Evolutionary conservation across 495 filamentous ascomycete species (phyloP).

Genomic region (Neurospora sp.): DNA sequence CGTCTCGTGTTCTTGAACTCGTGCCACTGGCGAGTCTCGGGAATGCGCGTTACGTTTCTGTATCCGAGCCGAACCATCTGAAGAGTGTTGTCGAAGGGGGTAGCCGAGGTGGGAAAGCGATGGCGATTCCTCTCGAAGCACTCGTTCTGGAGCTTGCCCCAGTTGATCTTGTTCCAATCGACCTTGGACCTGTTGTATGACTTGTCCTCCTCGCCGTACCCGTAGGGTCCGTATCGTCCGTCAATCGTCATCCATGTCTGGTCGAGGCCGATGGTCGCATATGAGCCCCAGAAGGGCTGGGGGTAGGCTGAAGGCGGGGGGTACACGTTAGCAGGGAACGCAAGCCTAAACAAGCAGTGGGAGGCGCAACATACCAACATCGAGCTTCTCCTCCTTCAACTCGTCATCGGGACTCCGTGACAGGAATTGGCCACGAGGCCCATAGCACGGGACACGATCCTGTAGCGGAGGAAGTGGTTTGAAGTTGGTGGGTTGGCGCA

Average conservation of each 20-base stretch:
- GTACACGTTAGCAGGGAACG: conserved; percentile 7
- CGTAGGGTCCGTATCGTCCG: conserved; percentile 24
- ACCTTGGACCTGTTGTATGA: conserved; percentile 39
- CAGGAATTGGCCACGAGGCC: conserved; percentile 20
- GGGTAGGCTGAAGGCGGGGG: conserved; percentile 13
- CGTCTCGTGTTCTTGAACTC: conserved; percentile 18
- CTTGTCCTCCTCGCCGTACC: conserved; percentile 15
- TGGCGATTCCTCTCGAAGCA: conserved; percentile 58
- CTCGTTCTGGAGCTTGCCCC: conserved; percentile 63
- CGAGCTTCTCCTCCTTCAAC: conserved; percentile 11
- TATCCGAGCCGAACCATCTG: conserved; percentile 15
- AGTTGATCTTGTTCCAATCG: conserved; percentile 62
- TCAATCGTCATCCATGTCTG: conserved; percentile 18
- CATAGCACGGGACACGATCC: conserved; percentile 16
- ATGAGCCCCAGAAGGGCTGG: conserved; percentile 20
- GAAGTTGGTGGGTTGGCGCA: conserved; percentile 10
- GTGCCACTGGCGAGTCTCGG: conserved; percentile 22
- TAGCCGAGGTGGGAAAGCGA: conserved; percentile 38
- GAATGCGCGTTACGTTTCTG: conserved; percentile 12
- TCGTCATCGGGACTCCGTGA: conserved; percentile 22
- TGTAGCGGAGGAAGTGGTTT: conserved; percentile 12
- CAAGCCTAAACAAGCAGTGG: neutral
- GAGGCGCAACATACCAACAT: conserved; percentile 11
- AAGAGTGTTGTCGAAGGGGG: conserved; percentile 14
- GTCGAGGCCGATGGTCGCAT: conserved; percentile 20